Percentiles rank a stretch among this genome's conserved stretches.
Conservation (phyloP, 176 grass and related monocot genomes). For the Rhynchospora tenuis region DNA sequence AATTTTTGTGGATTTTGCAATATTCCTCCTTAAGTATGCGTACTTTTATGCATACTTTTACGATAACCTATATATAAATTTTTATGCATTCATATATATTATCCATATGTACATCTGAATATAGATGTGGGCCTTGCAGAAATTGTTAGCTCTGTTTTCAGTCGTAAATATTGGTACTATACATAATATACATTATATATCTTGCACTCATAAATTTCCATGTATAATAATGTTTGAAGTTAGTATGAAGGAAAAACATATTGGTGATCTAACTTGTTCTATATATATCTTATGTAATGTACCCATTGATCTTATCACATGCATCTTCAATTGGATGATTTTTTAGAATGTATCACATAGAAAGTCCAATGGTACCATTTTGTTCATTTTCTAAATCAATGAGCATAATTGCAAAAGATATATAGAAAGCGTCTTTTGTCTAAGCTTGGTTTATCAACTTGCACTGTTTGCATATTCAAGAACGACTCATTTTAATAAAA, state of each 20-base stretch:
- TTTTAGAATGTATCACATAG: neutral
- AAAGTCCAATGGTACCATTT: neutral
- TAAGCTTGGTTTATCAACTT: neutral
- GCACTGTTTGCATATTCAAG: neutral
- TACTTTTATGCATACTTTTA: neutral
- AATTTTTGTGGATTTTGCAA: neutral
- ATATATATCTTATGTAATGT: neutral
- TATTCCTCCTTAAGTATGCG: neutral
- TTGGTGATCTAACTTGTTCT: neutral
- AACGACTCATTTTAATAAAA: neutral
- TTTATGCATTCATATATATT: neutral
- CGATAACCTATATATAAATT: neutral
- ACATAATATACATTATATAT: neutral
- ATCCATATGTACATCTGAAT: neutral
- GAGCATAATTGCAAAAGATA: neutral
- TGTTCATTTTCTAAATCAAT: neutral
- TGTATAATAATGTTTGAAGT: neutral
- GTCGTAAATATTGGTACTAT: neutral
- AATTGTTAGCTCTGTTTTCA: neutral
- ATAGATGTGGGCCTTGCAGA: neutral
- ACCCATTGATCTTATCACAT: neutral
- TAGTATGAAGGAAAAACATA: neutral
- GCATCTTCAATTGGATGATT: neutral
- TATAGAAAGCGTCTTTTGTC: neutral
- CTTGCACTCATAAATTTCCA: neutral